Conservation (phyloP, 805 yeast species). For the Candida jianshihensis region DNA sequence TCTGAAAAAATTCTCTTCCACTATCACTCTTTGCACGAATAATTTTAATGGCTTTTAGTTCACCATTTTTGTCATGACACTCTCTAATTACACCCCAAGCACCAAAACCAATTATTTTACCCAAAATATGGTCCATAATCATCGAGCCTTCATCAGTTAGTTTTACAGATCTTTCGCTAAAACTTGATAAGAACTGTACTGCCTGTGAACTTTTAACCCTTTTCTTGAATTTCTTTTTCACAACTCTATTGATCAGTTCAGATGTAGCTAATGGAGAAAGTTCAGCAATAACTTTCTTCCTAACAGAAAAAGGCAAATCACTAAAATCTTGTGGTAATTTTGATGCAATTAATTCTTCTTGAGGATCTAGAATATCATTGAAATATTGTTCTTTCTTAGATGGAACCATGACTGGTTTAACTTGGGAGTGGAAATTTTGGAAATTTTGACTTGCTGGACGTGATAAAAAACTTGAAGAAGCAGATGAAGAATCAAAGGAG, state of each 20-base stretch:
- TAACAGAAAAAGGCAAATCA: constrained; percentile 53
- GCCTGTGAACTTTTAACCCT: constrained; percentile 20
- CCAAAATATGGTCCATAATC: constrained; percentile 56
- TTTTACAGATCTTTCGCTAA: constrained; percentile 14
- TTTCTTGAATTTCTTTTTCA: constrained; percentile 21
- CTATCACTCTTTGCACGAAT: constrained; percentile 45
- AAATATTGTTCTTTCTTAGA: constrained; percentile 9
- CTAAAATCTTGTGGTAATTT: constrained; percentile 45
- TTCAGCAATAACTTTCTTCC: constrained; percentile 36
- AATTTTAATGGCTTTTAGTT: constrained; percentile 53
- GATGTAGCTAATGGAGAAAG: constrained; percentile 28
- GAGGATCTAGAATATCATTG: constrained; percentile 12
- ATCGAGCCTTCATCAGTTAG: constrained; percentile 61
- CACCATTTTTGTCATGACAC: constrained; percentile 33
- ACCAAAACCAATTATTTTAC: constrained; percentile 77
- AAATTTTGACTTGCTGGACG: constrained; percentile 15
- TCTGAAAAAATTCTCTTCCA: constrained; percentile 52
- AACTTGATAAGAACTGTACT: constrained; percentile 21
- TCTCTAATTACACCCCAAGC: constrained; percentile 87
- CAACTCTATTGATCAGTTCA: constrained; percentile 22
- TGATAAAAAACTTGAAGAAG: constrained; percentile 12
- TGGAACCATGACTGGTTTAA: constrained; percentile 31
- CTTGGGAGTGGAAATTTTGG: constrained; percentile 27
- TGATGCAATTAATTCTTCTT: constrained; percentile 24
- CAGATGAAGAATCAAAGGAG: constrained; percentile 13